phyloP scores from a whole-genome alignment of 2,329 filamentous ascomycete species.

The Hawksworthiomyces lignivorus region DNA sequence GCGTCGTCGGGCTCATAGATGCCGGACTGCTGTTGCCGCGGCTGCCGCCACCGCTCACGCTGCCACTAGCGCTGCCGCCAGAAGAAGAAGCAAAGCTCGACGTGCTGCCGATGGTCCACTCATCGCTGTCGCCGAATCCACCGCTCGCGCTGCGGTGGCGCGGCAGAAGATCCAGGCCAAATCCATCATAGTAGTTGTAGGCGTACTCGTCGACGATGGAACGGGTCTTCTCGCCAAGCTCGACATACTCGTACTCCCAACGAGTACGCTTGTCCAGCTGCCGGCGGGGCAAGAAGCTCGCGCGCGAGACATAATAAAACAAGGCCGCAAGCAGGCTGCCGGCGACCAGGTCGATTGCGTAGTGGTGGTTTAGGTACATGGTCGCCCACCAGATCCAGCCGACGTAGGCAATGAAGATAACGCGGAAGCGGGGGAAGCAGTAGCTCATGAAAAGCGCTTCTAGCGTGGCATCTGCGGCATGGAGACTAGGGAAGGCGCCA shows the following conservation, averaged over 20 bases:
- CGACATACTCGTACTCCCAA: slow-evolving; percentile 94
- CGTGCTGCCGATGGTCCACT: slow-evolving; percentile 83
- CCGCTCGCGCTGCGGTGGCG: slow-evolving; percentile 8
- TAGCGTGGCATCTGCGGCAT: slow-evolving; percentile 81
- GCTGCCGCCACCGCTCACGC: slow-evolving; percentile 31
- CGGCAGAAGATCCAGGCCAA: slow-evolving; percentile 39
- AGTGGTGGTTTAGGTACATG: slow-evolving; percentile 97
- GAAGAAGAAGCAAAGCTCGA: slow-evolving; percentile 53
- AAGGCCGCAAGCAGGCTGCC: slow-evolving; percentile 72
- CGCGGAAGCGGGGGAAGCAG: slow-evolving; percentile 76
- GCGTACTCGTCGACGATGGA: slow-evolving; percentile 35
- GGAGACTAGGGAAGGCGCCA: slow-evolving; percentile 87
- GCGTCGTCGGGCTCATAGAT: slow-evolving; percentile 41
- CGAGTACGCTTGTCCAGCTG: slow-evolving; percentile 80
- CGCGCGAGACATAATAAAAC: slow-evolving; percentile 75
- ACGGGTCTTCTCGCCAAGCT: slow-evolving; percentile 57
- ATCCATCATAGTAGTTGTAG: slow-evolving; percentile 36
- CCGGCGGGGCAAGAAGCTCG: slow-evolving; percentile 71
- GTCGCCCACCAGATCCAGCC: slow-evolving; percentile 98
- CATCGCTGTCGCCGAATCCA: slow-evolving; percentile 58
- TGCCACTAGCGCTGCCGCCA: slow-evolving; percentile 29
- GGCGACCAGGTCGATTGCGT: slow-evolving; percentile 83
- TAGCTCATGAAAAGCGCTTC: slow-evolving; percentile 91
- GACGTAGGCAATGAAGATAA: slow-evolving; percentile 74
- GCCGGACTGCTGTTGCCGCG: slow-evolving; percentile 42